phyloP scores from a whole-genome alignment of 148 eudicot genomes.

The Fagopyrum homotropicum region DNA sequence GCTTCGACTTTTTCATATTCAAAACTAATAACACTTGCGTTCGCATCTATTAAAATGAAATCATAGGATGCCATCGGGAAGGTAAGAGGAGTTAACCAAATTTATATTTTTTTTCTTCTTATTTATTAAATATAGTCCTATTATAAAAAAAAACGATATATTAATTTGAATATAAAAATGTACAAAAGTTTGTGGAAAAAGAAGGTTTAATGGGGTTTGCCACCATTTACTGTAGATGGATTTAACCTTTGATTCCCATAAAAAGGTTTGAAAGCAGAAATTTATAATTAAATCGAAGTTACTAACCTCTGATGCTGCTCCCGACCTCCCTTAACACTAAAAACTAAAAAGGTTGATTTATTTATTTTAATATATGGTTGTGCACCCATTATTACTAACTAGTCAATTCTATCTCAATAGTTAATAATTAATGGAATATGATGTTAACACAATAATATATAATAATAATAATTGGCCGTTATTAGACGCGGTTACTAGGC shows the following conservation, averaged over 20 bases:
- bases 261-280: not conserved
- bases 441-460: no score
- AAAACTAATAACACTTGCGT: no score
- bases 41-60: no score
- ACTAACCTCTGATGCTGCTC: not conserved
- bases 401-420: not conserved
- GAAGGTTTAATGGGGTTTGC: not conserved
- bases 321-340: not conserved
- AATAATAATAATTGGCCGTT: no score
- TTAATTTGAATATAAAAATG: not conserved
- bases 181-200: not conserved
- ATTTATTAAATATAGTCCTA: no score
- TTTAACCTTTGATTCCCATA: constrained; percentile 7
- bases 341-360: not conserved
- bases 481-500: no score
- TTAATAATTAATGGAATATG: not conserved
- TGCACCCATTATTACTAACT: not conserved
- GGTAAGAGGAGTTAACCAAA: no score
- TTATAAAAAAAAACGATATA: no score
- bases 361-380: not conserved
- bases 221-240: not conserved
- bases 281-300: not conserved
- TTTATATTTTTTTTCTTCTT: no score
- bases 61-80: no score
- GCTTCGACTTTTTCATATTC: no score